Percentiles rank a stretch among this genome's conserved stretches.
Conservation (phyloP, 2,329 filamentous ascomycete species). For the Penicillium sclerotiorum region DNA sequence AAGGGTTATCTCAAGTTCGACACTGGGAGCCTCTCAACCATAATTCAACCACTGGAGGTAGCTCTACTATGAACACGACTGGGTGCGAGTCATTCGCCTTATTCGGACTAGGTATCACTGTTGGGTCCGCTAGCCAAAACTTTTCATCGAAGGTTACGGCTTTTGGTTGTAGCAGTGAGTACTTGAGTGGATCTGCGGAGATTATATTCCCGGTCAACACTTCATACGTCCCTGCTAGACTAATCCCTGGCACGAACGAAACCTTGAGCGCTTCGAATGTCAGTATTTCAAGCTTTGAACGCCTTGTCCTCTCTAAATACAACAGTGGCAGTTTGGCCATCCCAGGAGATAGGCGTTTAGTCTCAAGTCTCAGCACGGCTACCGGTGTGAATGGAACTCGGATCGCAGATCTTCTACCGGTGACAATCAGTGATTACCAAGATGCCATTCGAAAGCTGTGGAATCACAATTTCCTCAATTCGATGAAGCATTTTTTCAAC, state of each 20-base stretch:
- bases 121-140: slow-evolving; percentile 1
- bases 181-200: neutral
- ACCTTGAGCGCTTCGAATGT: neutral
- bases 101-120: slow-evolving; percentile 10
- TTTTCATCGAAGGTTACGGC: slow-evolving; percentile 12
- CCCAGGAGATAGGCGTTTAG: neutral
- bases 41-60: neutral
- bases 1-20: neutral
- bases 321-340: neutral
- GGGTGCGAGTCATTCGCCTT: slow-evolving; percentile 10
- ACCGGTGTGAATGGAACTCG: slow-evolving; percentile 1
- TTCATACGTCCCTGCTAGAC: neutral
- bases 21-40: neutral
- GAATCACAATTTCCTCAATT: slow-evolving; percentile 14
- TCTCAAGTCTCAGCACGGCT: neutral
- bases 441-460: slow-evolving; percentile 6
- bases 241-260: neutral
- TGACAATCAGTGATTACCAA: neutral
- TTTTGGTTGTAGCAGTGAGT: slow-evolving; percentile 11
- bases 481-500: slow-evolving; percentile 17
- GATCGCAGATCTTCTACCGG: neutral
- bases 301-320: neutral
- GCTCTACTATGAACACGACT: neutral
- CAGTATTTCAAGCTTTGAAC: neutral
- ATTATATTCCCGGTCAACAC: neutral